A percentile compares a stretch with the other conserved stretches of the same genome.
Conservation (phyloP, 306 rosid species). For the Trifolium dubium region DNA sequence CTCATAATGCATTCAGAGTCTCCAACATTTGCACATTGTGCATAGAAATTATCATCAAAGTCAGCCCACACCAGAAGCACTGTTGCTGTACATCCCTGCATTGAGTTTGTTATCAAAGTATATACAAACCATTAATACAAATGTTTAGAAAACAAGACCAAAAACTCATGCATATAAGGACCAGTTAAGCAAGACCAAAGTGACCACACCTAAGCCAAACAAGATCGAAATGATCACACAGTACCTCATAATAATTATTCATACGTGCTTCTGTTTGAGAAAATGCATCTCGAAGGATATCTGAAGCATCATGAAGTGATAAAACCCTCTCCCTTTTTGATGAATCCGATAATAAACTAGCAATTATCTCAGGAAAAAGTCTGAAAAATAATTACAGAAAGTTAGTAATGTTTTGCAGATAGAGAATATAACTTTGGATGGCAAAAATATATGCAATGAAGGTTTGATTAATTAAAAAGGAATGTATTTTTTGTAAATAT, state of each 20-base stretch:
- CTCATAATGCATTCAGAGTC: slow-evolving; percentile 87
- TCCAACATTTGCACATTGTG: slow-evolving; percentile 97
- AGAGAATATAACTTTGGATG: slow-evolving; percentile 21
- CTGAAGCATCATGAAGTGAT: slow-evolving; percentile 79
- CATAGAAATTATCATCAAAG: slow-evolving; percentile 63
- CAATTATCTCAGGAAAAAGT: slow-evolving; percentile 75
- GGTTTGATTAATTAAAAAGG: slow-evolving; percentile 16
- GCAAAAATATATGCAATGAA: slow-evolving; percentile 25
- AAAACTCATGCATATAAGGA: not conserved
- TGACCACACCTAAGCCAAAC: slow-evolving; percentile 11
- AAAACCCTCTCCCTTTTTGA: slow-evolving; percentile 71
- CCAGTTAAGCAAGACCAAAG: slow-evolving; percentile 28
- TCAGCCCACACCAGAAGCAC: slow-evolving; percentile 91
- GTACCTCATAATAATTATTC: slow-evolving; percentile 90
- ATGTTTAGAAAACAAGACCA: slow-evolving; percentile 19
- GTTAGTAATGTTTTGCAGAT: slow-evolving; percentile 28
- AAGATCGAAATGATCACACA: slow-evolving; percentile 24
- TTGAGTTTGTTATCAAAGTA: slow-evolving; percentile 38
- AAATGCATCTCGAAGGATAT: slow-evolving; percentile 88
- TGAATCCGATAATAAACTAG: slow-evolving; percentile 79
- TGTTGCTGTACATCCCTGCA: slow-evolving; percentile 99
- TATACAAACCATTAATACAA: slow-evolving; percentile 30
- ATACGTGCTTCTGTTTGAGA: slow-evolving; percentile 77
- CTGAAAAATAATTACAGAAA: slow-evolving; percentile 54
- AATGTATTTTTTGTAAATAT: not conserved